Base-by-base conservation (phyloP, 108 stramenopile species). In the Skeletonema potamos region DNA sequence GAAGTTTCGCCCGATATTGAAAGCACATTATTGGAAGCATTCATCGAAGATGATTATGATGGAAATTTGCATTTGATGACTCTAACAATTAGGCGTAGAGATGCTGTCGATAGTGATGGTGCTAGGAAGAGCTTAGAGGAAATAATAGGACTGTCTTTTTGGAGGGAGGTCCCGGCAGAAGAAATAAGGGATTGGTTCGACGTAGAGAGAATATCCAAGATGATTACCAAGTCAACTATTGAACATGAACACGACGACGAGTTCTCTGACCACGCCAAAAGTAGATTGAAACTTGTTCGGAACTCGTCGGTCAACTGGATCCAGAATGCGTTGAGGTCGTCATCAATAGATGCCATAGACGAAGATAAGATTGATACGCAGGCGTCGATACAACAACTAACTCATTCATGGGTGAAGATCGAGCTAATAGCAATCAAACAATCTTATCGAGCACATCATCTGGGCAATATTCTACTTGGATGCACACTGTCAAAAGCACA, bases 21-120 rank as follows among this genome's bases (percentile, higher is more conserved):
- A 56, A 29, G 27, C 13, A 73, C 71, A 0, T 30, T 79, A 15
- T 24, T 79, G 10, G 66, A 67, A 17, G 73, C 78, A 12, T 79
- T 79, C 24, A 24, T 79, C n/a, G 78, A 79, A 29, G 61, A 79
- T 62, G 78, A 79, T 56, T 79, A 74, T 32, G 78, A 79, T 27
- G 78, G 73, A 26, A 51, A 32, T 32, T 58, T 79, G 27, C 72
- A 79, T 30, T 41, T 79, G 28, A 71, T 62, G 28, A 71, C 76
- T 11, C 56, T 77, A 17, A 57, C 63, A 27, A 48, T 54, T 26
- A 12, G 12, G 6, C 30, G 26, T 33, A 41, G 20, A n/a, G 26
- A 59, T 58, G 13, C 20, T 65, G 17, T 4, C 2, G 20, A 43
- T 37, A 12, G 10, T 28, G 27, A 20, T 32, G 60, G 9, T 12